Conservation (phyloP, 2,329 filamentous ascomycete species). For the Emmonsiellopsis sp. region DNA sequence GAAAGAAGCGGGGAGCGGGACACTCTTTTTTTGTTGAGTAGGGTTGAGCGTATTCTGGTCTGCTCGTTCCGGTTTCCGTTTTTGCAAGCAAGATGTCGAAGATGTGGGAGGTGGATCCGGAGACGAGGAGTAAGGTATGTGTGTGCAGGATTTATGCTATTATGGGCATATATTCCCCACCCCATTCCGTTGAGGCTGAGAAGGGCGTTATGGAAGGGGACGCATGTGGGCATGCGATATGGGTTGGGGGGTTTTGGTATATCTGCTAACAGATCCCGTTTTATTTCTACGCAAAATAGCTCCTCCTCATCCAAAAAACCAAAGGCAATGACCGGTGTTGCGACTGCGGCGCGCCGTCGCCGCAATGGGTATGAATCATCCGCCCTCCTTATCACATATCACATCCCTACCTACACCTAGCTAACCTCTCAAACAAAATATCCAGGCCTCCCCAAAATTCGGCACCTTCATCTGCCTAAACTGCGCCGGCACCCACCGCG, state of each 20-base stretch:
- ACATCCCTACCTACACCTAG: not conserved
- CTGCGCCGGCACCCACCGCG: constrained; percentile 89
- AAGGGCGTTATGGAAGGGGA: not conserved
- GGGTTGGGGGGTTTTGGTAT: not conserved
- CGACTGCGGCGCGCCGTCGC: constrained; percentile 90
- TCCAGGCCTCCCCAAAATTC: constrained; percentile 76
- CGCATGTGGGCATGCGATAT: not conserved
- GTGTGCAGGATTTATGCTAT: constrained; percentile 1
- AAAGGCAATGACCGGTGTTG: constrained; percentile 84
- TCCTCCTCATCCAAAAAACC: constrained; percentile 83
- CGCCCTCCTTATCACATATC: constrained; percentile 3
- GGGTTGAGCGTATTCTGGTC: too few relatives aligned
- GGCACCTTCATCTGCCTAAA: constrained; percentile 97
- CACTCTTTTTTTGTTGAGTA: too few relatives aligned
- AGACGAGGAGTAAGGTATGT: constrained; percentile 84
- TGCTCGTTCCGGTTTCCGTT: too few relatives aligned
- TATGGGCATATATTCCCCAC: not conserved
- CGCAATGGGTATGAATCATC: constrained; percentile 77
- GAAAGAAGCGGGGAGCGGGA: not conserved
- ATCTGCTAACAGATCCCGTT: not conserved
- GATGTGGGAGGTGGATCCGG: constrained; percentile 99
- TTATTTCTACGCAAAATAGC: constrained; percentile 40
- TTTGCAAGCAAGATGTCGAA: constrained; percentile 43
- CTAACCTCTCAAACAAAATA: not conserved
- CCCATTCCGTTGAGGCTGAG: not conserved